Base-by-base conservation (phyloP, 2,329 filamentous ascomycete genomes). In the Ophiocordyceps camponoti-saundersi region DNA sequence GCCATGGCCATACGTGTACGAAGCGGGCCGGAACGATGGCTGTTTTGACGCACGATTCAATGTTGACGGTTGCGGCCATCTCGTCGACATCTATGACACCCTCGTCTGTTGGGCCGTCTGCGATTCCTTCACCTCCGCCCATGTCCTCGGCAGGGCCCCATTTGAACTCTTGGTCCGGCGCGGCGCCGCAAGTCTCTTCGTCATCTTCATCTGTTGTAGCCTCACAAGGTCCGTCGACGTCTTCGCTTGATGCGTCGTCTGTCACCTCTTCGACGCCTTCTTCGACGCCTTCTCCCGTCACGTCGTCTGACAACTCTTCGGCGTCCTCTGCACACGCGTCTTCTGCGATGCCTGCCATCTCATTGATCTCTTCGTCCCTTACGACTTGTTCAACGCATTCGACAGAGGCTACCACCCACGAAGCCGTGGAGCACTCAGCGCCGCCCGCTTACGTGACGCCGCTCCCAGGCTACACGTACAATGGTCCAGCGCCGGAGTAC, bases 381-480 rank as follows among this genome's bases (percentile, higher is more conserved):
- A 6, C 10, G 21, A 12, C 15, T 3, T 3, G 12, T 15, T 30
- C 39, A 12, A 47, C 15, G 11, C 36, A 40, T 18, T n/a, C 12
- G 12, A 46, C 48, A 10, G 26, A 23, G 8, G 48, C 42, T 6
- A 48, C 49, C 18, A 39, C 44, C 18, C 49, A 49, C 34, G 48
- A 44, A 7, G 42, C 46, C 22, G 23, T 30, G 21, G 39, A 42
- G 3, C 42, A 46, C 36, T 48, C 48, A 30, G 12, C 44, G 12
- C 51, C 46, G 1, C 51, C 49, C 4, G 47, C 48, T 13, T 49
- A 51, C 18, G 18, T 46, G 15, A 44, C 49, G 29, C 48, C 49
- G 8, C 46, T 51, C 21, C 45, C 48, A 39, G 48, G 47, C 21
- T 52, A 52, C 45, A 43, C 45, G 13, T 49, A 52, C 20, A 39